Evolutionary conservation across 192 early-diverging fungal genomes (phyloP), one percentile per base, ranked within the genome.

Genomic region (Gaertneriomyces sp.): DNA sequence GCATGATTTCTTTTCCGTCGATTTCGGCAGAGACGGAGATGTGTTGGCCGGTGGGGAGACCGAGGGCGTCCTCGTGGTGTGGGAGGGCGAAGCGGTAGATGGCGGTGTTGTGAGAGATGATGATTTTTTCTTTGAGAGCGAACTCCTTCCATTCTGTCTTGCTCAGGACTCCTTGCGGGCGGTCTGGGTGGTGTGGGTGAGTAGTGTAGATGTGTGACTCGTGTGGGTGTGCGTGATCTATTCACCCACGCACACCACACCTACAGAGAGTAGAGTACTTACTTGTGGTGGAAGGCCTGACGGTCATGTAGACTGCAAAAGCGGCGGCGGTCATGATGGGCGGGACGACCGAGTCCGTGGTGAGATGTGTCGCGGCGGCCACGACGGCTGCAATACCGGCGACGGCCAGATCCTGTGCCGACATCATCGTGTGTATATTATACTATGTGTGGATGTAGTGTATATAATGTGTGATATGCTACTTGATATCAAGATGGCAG

Each of bases 11-110:
- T 75, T 94, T 93, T 59, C 91, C 93, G 54, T 88, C 82, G 57
- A 95, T 85, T 42, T 86, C 80, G 20, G 90, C 89, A 81, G 88
- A 89, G 50, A 97, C 70, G 44, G 91, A 90, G 71, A 97, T 91
- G 69, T 97, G 94, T 76, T 84, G 93, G 2, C 94, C 94, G 65
- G 91, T 93, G 50, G 94, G 94, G 55, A 97, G 79, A n/a, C 93
- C 93, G 51, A 97, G 79, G 40, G 76, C 61, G 42, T 78, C 77
- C 46, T 89, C 82, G 52, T 82, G 74, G 33, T 75, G 45, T 5
- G 92, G 90, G 42, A 96, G 82, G 47, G 73, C 87, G 71, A 96
- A 93, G 45, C 91, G 90, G 59, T 83, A 90, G 81, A 93, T 85
- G 49, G 93, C 93, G 4, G 92, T 91, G 79, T 97, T 93, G 72